These are phyloP conservation scores for Elaphomyces granulatus DNA, from an alignment of 495 filamentous ascomycete species.

Conservation along the genomic window DNA sequence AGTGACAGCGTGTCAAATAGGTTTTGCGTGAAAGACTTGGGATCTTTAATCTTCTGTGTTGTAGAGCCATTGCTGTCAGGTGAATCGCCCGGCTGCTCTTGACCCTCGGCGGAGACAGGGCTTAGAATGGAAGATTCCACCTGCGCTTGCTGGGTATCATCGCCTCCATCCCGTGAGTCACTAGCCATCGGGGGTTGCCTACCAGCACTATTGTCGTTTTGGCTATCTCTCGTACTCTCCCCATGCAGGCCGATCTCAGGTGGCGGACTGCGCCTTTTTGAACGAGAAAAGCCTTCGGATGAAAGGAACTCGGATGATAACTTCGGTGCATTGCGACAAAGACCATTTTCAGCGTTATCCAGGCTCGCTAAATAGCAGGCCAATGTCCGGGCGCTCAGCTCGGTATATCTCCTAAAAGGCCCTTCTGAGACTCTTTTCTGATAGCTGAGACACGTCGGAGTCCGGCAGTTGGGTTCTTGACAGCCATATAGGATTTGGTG, in stretches of 20 bases:
- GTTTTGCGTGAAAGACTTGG: constrained; percentile 72
- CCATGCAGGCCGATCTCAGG: constrained; percentile 5
- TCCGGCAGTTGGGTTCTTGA: constrained; percentile 50
- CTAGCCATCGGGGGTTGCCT: neutral
- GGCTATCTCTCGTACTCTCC: constrained; percentile 1
- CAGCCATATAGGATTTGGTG: constrained; percentile 76
- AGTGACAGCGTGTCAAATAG: constrained; percentile 64
- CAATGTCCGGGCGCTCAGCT: constrained; percentile 56
- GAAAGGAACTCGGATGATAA: constrained; percentile 18
- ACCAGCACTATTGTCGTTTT: neutral
- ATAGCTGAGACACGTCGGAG: constrained; percentile 67
- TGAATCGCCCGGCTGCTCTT: constrained; percentile 7
- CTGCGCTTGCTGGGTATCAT: neutral
- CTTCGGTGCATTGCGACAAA: constrained; percentile 47
- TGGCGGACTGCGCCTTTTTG: constrained; percentile 18
- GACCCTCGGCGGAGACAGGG: neutral
- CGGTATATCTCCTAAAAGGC: constrained; percentile 59
- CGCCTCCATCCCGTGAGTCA: neutral
- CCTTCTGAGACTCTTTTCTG: constrained; percentile 49
- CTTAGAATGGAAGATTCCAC: neutral
- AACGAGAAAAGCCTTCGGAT: constrained; percentile 17
- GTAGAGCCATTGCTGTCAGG: constrained; percentile 13
- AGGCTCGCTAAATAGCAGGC: constrained; percentile 66
- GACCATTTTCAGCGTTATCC: constrained; percentile 57
- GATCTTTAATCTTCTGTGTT: constrained; percentile 51